Conservation (phyloP, 1,284 basidiomycete genomes). For the Ganoderma meredithae region DNA sequence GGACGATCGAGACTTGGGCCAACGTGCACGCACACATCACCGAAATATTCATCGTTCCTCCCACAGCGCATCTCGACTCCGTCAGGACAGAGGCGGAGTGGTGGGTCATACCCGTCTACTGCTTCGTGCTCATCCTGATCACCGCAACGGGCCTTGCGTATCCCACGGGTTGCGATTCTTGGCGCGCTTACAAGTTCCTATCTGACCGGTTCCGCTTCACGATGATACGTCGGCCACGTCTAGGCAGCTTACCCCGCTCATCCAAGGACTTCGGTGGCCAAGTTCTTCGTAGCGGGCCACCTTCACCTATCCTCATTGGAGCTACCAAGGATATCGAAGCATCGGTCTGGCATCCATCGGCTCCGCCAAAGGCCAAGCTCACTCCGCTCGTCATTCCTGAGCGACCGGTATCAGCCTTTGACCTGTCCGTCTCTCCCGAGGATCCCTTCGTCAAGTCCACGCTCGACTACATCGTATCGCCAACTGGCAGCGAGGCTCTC, state of each 20-base stretch:
- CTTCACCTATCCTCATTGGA: slow-evolving; percentile 37
- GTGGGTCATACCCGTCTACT: slow-evolving; percentile 51
- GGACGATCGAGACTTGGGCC: slow-evolving; percentile 36
- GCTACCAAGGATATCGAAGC: slow-evolving; percentile 61
- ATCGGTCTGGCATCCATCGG: slow-evolving; percentile 52
- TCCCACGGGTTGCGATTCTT: slow-evolving; percentile 38
- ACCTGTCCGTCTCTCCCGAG: slow-evolving; percentile 44
- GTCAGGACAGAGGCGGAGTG: slow-evolving; percentile 43
- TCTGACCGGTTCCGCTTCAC: slow-evolving; percentile 34
- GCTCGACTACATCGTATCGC: slow-evolving; percentile 52
- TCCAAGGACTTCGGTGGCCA: slow-evolving; percentile 21
- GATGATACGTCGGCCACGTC: slow-evolving; percentile 25
- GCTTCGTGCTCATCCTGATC: slow-evolving; percentile 46
- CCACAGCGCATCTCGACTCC: slow-evolving; percentile 18
- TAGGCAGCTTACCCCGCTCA: slow-evolving; percentile 39
- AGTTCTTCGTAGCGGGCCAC: slow-evolving; percentile 28
- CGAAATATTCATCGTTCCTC: slow-evolving; percentile 38
- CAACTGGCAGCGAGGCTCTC: slow-evolving; percentile 41
- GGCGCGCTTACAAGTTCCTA: slow-evolving; percentile 37
- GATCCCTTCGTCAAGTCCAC: slow-evolving; percentile 56
- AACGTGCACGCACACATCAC: slow-evolving; percentile 47
- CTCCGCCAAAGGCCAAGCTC: slow-evolving; percentile 34
- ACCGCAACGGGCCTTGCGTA: slow-evolving; percentile 33
- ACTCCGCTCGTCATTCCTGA: slow-evolving; percentile 35
- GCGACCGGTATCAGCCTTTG: slow-evolving; percentile 34